These are phyloP conservation scores for Orbilia ellipsospora DNA, from an alignment of 2,329 filamentous ascomycete genomes.

Conservation along the genomic window DNA sequence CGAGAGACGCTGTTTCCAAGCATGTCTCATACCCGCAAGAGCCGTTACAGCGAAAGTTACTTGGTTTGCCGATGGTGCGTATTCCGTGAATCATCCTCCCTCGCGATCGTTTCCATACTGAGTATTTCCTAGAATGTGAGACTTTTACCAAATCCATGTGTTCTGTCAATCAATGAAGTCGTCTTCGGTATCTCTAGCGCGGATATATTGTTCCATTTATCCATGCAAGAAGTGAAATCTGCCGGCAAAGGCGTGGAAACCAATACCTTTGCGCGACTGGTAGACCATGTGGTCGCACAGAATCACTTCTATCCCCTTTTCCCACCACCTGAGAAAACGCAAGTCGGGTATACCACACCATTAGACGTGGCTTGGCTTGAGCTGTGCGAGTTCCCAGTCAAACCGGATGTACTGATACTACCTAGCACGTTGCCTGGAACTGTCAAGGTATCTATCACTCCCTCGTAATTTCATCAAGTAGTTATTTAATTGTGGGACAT, in stretches of 20 bases:
- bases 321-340: constrained; percentile 77
- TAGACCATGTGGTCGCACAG: constrained; percentile 85
- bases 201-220: constrained; percentile 84
- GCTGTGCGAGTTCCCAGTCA: constrained; percentile 88
- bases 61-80: constrained; percentile 55
- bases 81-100: neutral
- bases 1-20: constrained; percentile 82
- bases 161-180: constrained; percentile 86
- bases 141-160: constrained; percentile 77
- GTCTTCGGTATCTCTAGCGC: constrained; percentile 83
- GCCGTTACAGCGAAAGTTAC: constrained; percentile 34
- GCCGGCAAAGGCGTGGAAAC: constrained; percentile 66
- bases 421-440: constrained; percentile 88
- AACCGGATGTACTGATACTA: constrained; percentile 84
- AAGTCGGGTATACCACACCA: constrained; percentile 74
- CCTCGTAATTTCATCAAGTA: neutral
- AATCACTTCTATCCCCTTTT: constrained; percentile 91
- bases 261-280: constrained; percentile 76
- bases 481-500: neutral
- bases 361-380: constrained; percentile 85
- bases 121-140: constrained; percentile 52
- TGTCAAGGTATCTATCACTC: constrained; percentile 11
- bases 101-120: neutral
- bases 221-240: constrained; percentile 73
- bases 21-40: constrained; percentile 86